phyloP scores from a whole-genome alignment of 768 basidiomycete genomes.

The Neoboletus subvelutipes region DNA sequence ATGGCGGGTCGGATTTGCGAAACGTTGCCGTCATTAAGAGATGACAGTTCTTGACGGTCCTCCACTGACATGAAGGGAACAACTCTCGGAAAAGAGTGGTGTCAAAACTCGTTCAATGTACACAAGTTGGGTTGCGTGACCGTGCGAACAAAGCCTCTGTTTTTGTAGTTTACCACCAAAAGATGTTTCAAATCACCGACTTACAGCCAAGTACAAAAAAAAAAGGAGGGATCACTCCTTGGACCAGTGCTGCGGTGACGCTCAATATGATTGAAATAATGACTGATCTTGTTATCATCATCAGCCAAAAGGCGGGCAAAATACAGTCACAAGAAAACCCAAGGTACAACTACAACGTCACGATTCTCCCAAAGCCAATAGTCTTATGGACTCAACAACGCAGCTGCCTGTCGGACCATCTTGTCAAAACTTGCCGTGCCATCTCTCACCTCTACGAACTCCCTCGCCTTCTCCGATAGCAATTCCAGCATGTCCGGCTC shows the following conservation, averaged over 20 bases:
- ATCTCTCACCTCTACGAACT: constrained; percentile 34
- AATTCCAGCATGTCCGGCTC: constrained; percentile 44
- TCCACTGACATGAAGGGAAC: neutral
- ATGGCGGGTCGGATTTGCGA: neutral
- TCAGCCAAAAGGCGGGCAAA: neutral
- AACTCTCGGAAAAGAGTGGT: neutral
- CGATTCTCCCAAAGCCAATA: neutral
- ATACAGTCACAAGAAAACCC: neutral
- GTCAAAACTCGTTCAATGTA: too few species aligned
- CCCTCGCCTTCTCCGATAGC: constrained; percentile 41
- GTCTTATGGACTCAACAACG: constrained; percentile 1
- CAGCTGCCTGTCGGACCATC: constrained; percentile 18
- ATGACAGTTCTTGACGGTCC: neutral
- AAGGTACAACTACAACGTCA: neutral
- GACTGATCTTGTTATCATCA: too few species aligned
- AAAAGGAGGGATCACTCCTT: too few species aligned
- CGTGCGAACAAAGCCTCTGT: too few species aligned
- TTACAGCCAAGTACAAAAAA: too few species aligned
- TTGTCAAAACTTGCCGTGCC: constrained; percentile 13
- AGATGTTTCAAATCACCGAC: too few species aligned
- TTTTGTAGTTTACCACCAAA: too few species aligned
- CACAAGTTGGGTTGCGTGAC: too few species aligned
- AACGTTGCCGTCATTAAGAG: neutral
- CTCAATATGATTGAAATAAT: too few species aligned
- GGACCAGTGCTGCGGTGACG: too few species aligned